Percentiles rank a stretch among this genome's conserved stretches.
Evolutionary conservation across 148 eudicot species (phyloP).

Genomic region (Silene uniflora): DNA sequence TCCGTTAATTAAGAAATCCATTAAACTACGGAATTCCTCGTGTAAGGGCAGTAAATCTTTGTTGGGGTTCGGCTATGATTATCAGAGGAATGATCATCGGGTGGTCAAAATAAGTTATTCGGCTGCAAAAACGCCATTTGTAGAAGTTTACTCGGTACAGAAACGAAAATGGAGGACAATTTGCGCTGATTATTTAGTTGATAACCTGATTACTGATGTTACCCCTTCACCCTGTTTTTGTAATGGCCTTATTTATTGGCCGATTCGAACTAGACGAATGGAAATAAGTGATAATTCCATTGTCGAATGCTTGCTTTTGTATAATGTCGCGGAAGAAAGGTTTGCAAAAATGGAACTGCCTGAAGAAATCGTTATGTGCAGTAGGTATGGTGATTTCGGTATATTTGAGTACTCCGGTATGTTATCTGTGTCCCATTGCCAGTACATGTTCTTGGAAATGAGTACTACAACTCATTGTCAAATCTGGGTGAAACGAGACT

Average conservation of each 20-base stretch:
- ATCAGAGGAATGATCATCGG: conserved; percentile 6
- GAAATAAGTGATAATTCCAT: no score
- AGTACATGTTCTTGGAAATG: not conserved
- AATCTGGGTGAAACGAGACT: not conserved
- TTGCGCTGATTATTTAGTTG: not conserved
- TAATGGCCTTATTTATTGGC: no score
- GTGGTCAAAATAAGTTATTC: not conserved
- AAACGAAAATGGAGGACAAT: not conserved
- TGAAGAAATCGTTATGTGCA: not conserved
- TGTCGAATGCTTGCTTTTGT: not conserved
- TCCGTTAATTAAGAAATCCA: not conserved
- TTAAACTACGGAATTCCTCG: not conserved
- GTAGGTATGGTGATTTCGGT: not conserved
- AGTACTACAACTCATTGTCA: not conserved
- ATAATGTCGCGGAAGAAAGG: not conserved
- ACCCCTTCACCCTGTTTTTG: no score
- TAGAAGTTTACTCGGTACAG: conserved; percentile 2
- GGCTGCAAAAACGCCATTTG: no score
- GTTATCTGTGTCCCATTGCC: not conserved
- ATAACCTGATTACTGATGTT: no score
- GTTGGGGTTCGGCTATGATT: conserved; percentile 23
- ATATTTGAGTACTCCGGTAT: not conserved
- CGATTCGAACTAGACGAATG: no score
- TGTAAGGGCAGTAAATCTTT: no score
- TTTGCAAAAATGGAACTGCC: not conserved